Conservation (phyloP, 345 rosid species). For the Clausena lansium region DNA sequence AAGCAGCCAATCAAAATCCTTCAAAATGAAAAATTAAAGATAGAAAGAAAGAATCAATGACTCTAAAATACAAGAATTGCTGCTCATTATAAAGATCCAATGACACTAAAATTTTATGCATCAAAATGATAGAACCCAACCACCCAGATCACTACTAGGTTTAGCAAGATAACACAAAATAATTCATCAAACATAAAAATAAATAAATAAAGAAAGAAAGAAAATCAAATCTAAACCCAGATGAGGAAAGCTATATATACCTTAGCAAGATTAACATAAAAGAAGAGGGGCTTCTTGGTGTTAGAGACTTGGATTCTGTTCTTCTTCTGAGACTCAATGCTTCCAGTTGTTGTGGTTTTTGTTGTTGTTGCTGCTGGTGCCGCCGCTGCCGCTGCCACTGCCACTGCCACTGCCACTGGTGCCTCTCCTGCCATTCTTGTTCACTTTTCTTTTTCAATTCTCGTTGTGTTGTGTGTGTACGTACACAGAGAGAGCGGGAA, state of each 20-base stretch:
- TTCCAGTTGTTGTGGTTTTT: conserved; percentile 3
- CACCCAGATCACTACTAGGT: neutral
- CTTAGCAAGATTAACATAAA: conserved; percentile 71
- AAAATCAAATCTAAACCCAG: neutral
- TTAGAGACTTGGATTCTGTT: conserved; percentile 66
- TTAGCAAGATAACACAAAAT: too few species aligned
- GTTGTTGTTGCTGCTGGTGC: too few species aligned
- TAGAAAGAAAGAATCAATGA: neutral
- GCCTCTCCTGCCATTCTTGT: neutral
- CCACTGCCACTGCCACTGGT: neutral
- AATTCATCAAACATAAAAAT: too few species aligned
- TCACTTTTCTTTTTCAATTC: neutral
- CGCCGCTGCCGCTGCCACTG: neutral
- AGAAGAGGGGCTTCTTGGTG: conserved; percentile 66
- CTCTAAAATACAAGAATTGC: neutral
- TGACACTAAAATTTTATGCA: neutral
- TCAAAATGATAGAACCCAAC: neutral
- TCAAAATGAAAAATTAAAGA: neutral
- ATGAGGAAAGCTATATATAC: conserved; percentile 8
- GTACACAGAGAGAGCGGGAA: conserved; percentile 15
- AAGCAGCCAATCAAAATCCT: neutral
- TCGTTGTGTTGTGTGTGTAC: too few species aligned
- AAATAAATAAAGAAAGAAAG: too few species aligned
- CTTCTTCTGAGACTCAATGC: conserved; percentile 46
- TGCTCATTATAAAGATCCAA: neutral